A percentile compares a stretch with the other conserved stretches of the same genome.
Evolutionary conservation across 805 yeast genomes (phyloP).

Genomic region (Ogataea paradorogensis): DNA sequence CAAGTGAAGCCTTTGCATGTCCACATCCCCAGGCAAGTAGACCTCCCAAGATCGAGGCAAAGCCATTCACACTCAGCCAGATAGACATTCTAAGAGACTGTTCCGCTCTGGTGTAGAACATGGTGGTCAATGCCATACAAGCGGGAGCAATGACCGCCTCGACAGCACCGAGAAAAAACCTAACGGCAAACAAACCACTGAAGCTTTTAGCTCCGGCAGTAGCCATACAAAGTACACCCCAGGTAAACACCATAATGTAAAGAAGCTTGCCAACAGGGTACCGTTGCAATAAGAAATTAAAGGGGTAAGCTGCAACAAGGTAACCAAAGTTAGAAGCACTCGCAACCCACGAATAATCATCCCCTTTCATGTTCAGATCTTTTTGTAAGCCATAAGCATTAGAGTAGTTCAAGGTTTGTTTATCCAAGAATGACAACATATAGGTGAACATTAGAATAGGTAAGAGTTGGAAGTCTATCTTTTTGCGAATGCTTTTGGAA

Average conservation of each 20-base stretch:
- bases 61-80: slow-evolving; percentile 44
- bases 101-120: slow-evolving; percentile 33
- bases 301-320: slow-evolving; percentile 44
- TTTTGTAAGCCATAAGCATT: slow-evolving; percentile 37
- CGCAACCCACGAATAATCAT: slow-evolving; percentile 41
- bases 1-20: slow-evolving; percentile 27
- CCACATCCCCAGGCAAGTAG: slow-evolving; percentile 52
- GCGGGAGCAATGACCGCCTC: slow-evolving; percentile 38
- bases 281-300: slow-evolving; percentile 43
- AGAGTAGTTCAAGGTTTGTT: slow-evolving; percentile 48
- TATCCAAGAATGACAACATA: slow-evolving; percentile 51
- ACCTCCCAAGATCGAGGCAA: slow-evolving; percentile 48
- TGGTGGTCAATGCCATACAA: slow-evolving; percentile 29
- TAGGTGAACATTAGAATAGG: slow-evolving; percentile 49
- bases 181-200: slow-evolving; percentile 32
- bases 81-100: slow-evolving; percentile 34
- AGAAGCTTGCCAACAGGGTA: slow-evolving; percentile 43
- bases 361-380: slow-evolving; percentile 37
- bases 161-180: slow-evolving; percentile 36
- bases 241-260: slow-evolving; percentile 37
- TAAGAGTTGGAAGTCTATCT: slow-evolving; percentile 46
- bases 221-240: slow-evolving; percentile 49
- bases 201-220: slow-evolving; percentile 42
- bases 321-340: slow-evolving; percentile 42
- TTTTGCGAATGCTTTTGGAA: slow-evolving; percentile 18